A percentile compares a stretch with the other conserved stretches of the same genome.
Conservation (phyloP, 208 protist genomes). For the Trypanosoma rangeli region DNA sequence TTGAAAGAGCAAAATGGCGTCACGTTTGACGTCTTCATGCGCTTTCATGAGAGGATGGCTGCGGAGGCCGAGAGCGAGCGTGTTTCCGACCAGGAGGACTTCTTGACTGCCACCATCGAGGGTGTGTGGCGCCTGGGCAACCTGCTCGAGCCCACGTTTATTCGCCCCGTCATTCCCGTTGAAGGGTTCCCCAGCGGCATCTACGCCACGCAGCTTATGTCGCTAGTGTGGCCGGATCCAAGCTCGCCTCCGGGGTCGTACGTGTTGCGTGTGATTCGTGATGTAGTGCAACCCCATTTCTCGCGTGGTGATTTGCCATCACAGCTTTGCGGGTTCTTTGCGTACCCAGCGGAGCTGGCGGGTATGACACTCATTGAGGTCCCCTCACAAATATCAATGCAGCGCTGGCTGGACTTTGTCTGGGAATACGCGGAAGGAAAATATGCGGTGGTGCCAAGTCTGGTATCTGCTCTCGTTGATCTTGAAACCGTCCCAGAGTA, state of each 20-base stretch:
- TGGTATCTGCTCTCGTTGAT: constrained; percentile 75
- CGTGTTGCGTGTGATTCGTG: constrained; percentile 61
- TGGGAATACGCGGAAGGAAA: constrained; percentile 79
- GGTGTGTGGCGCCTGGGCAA: constrained; percentile 73
- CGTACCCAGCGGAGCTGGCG: constrained; percentile 72
- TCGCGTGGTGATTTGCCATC: constrained; percentile 73
- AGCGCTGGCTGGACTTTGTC: constrained; percentile 79
- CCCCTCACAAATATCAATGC: constrained; percentile 49
- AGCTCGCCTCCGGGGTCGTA: constrained; percentile 23
- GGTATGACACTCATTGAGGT: constrained; percentile 63
- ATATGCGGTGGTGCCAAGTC: constrained; percentile 61
- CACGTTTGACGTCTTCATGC: constrained; percentile 78
- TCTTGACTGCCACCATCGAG: constrained; percentile 66
- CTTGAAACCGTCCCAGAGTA: constrained; percentile 48
- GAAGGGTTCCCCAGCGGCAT: constrained; percentile 42
- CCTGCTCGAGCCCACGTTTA: constrained; percentile 69
- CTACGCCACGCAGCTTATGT: constrained; percentile 71
- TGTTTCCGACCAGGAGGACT: constrained; percentile 47
- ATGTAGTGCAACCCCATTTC: constrained; percentile 75
- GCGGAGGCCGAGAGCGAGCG: constrained; percentile 63
- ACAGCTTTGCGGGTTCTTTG: constrained; percentile 79
- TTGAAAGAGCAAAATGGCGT: constrained; percentile 54
- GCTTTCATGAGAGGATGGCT: constrained; percentile 78
- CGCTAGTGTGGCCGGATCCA: constrained; percentile 59
- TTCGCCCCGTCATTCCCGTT: constrained; percentile 62